Percentiles rank a stretch among this genome's conserved stretches.
Evolutionary conservation across 805 yeast species (phyloP).

Genomic region (Metschnikowia rubicola): DNA sequence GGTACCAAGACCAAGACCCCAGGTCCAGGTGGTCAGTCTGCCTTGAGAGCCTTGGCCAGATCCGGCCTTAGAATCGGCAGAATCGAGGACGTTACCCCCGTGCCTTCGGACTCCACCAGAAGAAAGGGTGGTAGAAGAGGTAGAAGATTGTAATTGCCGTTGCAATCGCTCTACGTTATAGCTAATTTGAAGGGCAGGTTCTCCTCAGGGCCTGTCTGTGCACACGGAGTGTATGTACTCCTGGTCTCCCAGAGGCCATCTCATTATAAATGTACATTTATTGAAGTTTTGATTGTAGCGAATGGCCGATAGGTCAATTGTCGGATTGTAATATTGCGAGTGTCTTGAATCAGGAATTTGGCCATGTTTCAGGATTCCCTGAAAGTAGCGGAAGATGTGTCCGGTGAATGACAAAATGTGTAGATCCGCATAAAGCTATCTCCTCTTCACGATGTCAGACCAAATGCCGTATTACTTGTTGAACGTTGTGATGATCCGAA

Average conservation of each 20-base stretch:
- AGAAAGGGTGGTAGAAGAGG: constrained; percentile 99
- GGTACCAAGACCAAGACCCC: constrained; percentile 99
- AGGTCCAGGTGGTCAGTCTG: constrained; percentile 99
- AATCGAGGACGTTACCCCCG: constrained; percentile 99
- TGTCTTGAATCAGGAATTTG: background rate
- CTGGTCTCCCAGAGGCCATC: constrained; percentile 4
- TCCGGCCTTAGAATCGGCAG: constrained; percentile 99
- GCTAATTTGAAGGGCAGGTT: no score
- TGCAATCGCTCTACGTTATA: no score
- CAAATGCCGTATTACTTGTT: no score
- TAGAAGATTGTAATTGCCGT: constrained; percentile 77
- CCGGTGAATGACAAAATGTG: no score
- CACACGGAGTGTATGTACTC: constrained; percentile 13
- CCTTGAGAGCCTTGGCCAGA: constrained; percentile 98
- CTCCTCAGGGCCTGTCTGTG: background rate
- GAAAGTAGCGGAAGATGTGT: no score
- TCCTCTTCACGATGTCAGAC: no score
- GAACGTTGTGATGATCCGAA: no score
- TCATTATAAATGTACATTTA: constrained; percentile 15
- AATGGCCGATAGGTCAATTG: no score
- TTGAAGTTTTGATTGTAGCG: constrained; percentile 1
- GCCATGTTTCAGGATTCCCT: no score
- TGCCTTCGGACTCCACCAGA: constrained; percentile 99
- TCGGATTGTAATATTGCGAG: background rate
- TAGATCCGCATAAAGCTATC: no score